A percentile compares a stretch with the other conserved stretches of the same genome.
These are phyloP conservation scores for Grosmannia clavigera DNA, from an alignment of 2,329 filamentous ascomycete species.

Conservation along the genomic window DNA sequence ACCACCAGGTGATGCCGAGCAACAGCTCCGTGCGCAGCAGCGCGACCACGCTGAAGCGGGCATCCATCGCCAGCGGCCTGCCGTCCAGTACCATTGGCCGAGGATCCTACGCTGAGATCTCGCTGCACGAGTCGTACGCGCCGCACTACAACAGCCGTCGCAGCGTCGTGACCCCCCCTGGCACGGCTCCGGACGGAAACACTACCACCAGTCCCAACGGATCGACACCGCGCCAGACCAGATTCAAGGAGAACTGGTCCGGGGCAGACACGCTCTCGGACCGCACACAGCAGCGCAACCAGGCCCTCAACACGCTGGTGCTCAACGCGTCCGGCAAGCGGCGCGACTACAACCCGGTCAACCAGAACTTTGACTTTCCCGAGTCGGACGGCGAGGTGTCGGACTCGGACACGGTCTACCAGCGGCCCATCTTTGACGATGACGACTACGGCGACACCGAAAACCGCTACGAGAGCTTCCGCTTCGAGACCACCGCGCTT, in stretches of 20 bases:
- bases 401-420: conserved; percentile 25
- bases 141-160: conserved; percentile 14
- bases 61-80: conserved; percentile 24
- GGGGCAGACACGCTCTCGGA: conserved; percentile 40
- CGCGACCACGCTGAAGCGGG: conserved; percentile 25
- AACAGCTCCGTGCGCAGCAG: conserved; percentile 30
- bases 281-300: conserved; percentile 40
- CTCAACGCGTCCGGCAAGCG: conserved; percentile 21
- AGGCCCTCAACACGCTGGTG: conserved; percentile 23
- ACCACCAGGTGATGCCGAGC: conserved; percentile 35
- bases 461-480: conserved; percentile 11
- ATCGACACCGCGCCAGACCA: conserved; percentile 21
- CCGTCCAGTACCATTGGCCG: conserved; percentile 16
- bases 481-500: conserved; percentile 14
- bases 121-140: conserved; percentile 26
- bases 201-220: not conserved
- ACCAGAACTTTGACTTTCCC: conserved; percentile 28
- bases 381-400: conserved; percentile 14
- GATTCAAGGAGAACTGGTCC: conserved; percentile 43
- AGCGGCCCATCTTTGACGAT: conserved; percentile 7
- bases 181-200: conserved; percentile 1
- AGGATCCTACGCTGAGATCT: conserved; percentile 37
- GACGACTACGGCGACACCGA: conserved; percentile 17
- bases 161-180: conserved; percentile 4
- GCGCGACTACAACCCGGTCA: conserved; percentile 33